Conservation (phyloP, 495 filamentous ascomycete genomes). For the Astrocystis sublimbata region DNA sequence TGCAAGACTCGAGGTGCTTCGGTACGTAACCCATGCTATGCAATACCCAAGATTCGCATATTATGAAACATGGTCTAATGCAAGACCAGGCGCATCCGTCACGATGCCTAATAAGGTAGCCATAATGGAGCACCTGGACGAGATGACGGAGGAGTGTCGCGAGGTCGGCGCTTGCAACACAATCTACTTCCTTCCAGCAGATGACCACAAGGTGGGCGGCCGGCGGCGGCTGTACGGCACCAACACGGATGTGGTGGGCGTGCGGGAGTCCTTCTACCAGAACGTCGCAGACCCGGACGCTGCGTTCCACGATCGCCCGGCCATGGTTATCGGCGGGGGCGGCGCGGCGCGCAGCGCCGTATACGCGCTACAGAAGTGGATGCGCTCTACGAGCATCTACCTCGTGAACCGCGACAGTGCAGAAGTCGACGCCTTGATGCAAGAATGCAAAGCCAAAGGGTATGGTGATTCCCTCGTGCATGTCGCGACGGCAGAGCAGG, state of each 20-base stretch:
- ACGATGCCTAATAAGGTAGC: slow-evolving; percentile 77
- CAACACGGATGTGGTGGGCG: slow-evolving; percentile 75
- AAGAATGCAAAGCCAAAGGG: slow-evolving; percentile 53
- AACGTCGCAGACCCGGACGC: slow-evolving; percentile 44
- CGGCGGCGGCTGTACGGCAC: slow-evolving; percentile 58
- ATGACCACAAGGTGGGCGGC: slow-evolving; percentile 25
- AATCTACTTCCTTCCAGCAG: slow-evolving; percentile 53
- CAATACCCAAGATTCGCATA: slow-evolving; percentile 47
- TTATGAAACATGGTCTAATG: slow-evolving; percentile 30
- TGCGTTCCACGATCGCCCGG: slow-evolving; percentile 56
- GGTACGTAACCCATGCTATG: slow-evolving; percentile 15
- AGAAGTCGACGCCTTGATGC: slow-evolving; percentile 65
- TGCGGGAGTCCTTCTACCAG: slow-evolving; percentile 66
- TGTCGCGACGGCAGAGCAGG: slow-evolving; percentile 57
- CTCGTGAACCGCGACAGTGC: slow-evolving; percentile 64
- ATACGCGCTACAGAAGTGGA: slow-evolving; percentile 66
- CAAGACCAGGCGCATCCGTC: slow-evolving; percentile 64
- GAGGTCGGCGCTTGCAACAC: slow-evolving; percentile 75
- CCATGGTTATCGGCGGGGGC: slow-evolving; percentile 64
- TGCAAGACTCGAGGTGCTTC: slow-evolving; percentile 38
- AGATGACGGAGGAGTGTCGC: slow-evolving; percentile 64
- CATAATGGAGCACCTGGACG: slow-evolving; percentile 68
- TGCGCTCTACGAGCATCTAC: slow-evolving; percentile 66
- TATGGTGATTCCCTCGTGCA: slow-evolving; percentile 55
- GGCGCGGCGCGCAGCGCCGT: slow-evolving; percentile 70